Evolutionary conservation across 306 rosid genomes (phyloP).

Genomic region (Rosa rugosa): DNA sequence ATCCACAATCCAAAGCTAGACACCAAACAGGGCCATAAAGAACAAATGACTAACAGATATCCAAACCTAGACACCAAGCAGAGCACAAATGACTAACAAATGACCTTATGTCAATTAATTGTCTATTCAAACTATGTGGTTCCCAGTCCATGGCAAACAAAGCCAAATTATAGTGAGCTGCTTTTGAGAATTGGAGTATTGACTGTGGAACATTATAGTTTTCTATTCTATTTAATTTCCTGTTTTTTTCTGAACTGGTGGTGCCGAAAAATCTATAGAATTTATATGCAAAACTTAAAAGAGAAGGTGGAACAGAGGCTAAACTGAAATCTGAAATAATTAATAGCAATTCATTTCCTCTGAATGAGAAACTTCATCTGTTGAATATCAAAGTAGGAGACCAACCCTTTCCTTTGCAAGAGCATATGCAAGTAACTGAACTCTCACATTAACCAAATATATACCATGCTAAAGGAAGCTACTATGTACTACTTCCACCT

Average conservation of each 20-base stretch:
- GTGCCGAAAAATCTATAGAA: not conserved
- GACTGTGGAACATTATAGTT: not conserved
- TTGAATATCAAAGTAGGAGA: not conserved
- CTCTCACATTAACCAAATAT: not conserved
- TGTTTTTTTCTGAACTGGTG: not conserved
- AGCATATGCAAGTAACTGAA: not conserved
- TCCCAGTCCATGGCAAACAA: not conserved
- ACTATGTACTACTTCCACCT: too few species aligned
- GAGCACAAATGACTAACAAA: too few species aligned
- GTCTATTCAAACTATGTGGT: too few species aligned
- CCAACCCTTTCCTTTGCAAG: slow-evolving; percentile 1
- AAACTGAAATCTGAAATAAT: not conserved
- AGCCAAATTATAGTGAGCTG: not conserved
- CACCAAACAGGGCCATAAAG: too few species aligned
- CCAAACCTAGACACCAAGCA: too few species aligned
- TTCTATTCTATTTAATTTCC: not conserved
- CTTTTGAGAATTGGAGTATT: not conserved
- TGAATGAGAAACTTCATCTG: not conserved
- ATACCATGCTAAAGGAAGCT: too few species aligned
- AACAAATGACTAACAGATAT: too few species aligned
- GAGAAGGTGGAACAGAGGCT: not conserved
- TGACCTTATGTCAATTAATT: too few species aligned
- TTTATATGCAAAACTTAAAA: not conserved
- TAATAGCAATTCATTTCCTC: not conserved
- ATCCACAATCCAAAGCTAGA: too few species aligned